These are phyloP conservation scores for Paramecium sonneborni DNA, from an alignment of 73 alveolate species.

Conservation along the genomic window DNA sequence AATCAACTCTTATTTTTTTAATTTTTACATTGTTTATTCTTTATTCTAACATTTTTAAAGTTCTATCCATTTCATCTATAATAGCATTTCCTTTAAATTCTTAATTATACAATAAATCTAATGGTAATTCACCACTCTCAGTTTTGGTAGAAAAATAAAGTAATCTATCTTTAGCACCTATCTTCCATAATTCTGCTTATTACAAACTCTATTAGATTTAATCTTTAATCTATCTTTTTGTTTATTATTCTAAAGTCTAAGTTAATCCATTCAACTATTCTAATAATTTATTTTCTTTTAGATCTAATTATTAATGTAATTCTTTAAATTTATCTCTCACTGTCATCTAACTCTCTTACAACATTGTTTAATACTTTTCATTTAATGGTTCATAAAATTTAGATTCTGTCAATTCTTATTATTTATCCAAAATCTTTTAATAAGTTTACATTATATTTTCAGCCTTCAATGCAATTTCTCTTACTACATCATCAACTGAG, in stretches of 20 bases:
- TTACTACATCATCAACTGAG: constrained; percentile 85
- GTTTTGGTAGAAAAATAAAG: constrained; percentile 23
- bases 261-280: background rate
- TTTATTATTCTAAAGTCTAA: background rate
- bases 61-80: constrained; percentile 3
- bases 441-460: constrained; percentile 80
- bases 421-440: constrained; percentile 72
- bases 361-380: background rate
- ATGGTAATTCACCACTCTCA: constrained; percentile 25
- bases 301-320: background rate
- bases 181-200: constrained; percentile 34
- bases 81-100: constrained; percentile 6
- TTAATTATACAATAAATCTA: background rate
- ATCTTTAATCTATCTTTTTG: background rate
- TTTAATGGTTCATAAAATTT: background rate
- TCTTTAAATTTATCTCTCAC: constrained; percentile 9
- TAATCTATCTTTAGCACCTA: background rate
- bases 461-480: constrained; percentile 85
- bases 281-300: background rate
- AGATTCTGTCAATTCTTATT: background rate
- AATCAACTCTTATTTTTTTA: constrained; percentile 7
- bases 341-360: background rate
- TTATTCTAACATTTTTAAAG: background rate
- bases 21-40: background rate
- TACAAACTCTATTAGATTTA: background rate